Evolutionary conservation across 177 flowering plant species (phyloP), one percentile per base, ranked within the genome.

Genomic region (Vitis hybrid): DNA sequence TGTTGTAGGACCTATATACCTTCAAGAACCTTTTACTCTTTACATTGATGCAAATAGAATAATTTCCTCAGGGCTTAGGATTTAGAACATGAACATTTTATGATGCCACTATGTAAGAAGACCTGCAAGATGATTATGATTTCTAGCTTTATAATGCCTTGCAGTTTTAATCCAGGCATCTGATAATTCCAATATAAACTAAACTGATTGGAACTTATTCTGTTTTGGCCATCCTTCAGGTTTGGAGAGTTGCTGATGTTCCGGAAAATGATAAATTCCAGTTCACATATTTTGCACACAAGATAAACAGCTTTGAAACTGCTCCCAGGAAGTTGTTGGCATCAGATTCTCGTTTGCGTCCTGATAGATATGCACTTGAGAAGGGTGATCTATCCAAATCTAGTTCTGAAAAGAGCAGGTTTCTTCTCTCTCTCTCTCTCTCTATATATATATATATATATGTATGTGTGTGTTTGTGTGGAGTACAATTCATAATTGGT

Each of bases 291-390:
- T 94, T 94, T 82, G 97, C 98, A 15, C 98, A 93, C 70, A 95
- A 93, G 79, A 75, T 94, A 66, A 95, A 95, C 72, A 93, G 99
- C 81, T 89, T 95, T 70, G 94, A 87, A 65, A 93, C 98, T 26
- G 99, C 98, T 52, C 98, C 99, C 0, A 93, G 80, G 78, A 91
- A 87, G 84, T 68, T 93, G 54, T 80, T 95, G 79, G 86, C 97
- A 71, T 94, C 98, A 58, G 95, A 89, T 76, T 87, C 95, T 65
- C 90, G 95, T 56, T 65, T 94, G 73, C 96, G 98, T 21, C 90
- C 98, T 11, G 98, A 93, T 75, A 79, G 98, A 71, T 88, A 75
- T 79, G 97, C 97, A 30, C 94, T 94, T 71, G 98, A 92, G 81
- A 82, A 74, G 80, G 94, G 94, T 54, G 96, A 94, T 66, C 68